phyloP scores from a whole-genome alignment of 2,329 filamentous ascomycete species.

The Akanthomyces dipterigenus region DNA sequence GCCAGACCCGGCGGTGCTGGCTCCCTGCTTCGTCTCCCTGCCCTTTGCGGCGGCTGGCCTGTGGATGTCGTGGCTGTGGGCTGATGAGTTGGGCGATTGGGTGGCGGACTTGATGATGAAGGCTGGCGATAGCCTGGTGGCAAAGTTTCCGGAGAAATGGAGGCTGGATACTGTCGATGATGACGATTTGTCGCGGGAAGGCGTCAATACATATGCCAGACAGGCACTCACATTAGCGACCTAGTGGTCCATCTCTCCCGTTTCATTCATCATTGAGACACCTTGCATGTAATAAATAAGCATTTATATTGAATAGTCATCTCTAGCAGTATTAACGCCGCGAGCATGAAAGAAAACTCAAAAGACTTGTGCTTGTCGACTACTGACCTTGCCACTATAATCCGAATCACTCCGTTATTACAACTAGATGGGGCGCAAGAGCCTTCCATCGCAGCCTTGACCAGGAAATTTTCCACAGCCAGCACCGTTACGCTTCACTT shows the following conservation, averaged over 20 bases:
- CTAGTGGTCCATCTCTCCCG: not conserved
- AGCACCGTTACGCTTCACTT: conserved; percentile 22
- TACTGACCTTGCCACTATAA: not conserved
- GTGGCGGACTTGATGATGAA: not conserved
- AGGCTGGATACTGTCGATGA: conserved; percentile 12
- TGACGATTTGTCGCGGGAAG: conserved; percentile 19
- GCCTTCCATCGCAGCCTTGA: conserved; percentile 25
- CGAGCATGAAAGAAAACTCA: not conserved
- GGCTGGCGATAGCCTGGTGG: not conserved
- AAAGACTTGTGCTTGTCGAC: not conserved
- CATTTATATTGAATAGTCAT: no score
- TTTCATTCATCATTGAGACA: no score
- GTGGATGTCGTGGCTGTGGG: conserved; percentile 13
- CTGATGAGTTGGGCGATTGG: conserved; percentile 6
- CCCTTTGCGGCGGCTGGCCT: conserved; percentile 12
- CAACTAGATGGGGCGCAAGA: not conserved
- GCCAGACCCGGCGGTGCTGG: conserved; percentile 20
- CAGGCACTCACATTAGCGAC: conserved; percentile 12
- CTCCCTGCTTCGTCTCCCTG: conserved; percentile 20
- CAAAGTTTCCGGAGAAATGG: conserved; percentile 13
- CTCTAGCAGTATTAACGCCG: no score
- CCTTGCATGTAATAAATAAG: no score
- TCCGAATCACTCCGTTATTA: not conserved
- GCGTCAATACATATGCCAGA: conserved; percentile 16
- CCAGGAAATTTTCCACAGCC: conserved; percentile 26